Evolutionary conservation across 257 asterid genomes (phyloP).

Genomic region (Forsythia suspensa): DNA sequence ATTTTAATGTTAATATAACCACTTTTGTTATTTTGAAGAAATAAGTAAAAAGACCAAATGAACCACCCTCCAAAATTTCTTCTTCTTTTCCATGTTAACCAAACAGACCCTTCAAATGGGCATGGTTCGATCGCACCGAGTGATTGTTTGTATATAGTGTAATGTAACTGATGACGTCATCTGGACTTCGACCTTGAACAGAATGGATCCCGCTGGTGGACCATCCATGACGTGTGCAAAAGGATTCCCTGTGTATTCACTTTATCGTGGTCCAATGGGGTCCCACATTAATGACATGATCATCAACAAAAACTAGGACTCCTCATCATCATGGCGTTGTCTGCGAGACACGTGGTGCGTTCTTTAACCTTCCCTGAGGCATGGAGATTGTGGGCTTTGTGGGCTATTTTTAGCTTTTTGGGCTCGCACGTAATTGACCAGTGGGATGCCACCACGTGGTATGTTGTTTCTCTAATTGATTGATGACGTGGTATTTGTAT

Average conservation of each 20-base stretch:
- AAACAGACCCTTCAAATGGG: neutral
- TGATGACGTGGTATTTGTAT: neutral
- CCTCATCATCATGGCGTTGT: conserved; percentile 26
- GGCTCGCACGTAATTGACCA: neutral
- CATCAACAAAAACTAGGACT: neutral
- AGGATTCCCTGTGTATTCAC: neutral
- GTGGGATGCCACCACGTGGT: conserved; percentile 1
- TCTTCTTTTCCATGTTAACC: neutral
- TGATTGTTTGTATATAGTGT: conserved; percentile 6
- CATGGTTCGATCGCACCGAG: conserved; percentile 28
- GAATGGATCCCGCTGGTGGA: neutral
- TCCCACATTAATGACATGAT: conserved; percentile 23
- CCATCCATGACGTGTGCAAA: conserved; percentile 24
- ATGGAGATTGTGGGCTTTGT: conserved; percentile 23
- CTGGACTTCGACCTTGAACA: conserved; percentile 13
- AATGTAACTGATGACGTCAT: conserved; percentile 30
- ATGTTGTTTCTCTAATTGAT: neutral
- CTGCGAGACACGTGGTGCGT: conserved; percentile 27
- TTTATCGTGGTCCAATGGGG: neutral
- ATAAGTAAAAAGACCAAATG: neutral
- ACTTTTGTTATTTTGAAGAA: neutral
- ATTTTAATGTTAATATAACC: too few relatives aligned
- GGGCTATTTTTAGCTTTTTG: neutral
- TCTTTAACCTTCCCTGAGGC: conserved; percentile 23
- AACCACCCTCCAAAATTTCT: too few relatives aligned